These are phyloP conservation scores for Wallacemonas sp. DNA, from an alignment of 208 protist species.

Conservation along the genomic window DNA sequence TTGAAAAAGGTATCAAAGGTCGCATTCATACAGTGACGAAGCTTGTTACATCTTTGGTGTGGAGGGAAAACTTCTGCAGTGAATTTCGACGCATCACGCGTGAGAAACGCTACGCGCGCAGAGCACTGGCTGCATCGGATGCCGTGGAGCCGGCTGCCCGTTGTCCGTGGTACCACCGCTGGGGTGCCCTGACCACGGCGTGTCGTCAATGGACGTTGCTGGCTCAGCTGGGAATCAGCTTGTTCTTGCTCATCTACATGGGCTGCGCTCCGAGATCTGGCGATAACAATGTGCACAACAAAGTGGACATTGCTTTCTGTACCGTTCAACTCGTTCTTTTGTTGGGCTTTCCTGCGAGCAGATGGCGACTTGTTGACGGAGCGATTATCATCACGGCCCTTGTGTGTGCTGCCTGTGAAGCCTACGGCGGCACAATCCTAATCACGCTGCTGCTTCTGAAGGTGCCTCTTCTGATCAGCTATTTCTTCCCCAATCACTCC, in stretches of 20 bases:
- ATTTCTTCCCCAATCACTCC: constrained; percentile 46
- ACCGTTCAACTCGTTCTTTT: constrained; percentile 40
- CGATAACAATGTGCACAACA: constrained; percentile 29
- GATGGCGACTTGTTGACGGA: constrained; percentile 49
- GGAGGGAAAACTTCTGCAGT: constrained; percentile 81
- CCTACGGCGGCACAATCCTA: constrained; percentile 47
- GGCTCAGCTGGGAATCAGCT: constrained; percentile 42
- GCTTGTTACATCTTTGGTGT: constrained; percentile 62
- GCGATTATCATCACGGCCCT: constrained; percentile 45
- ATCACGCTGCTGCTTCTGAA: constrained; percentile 64
- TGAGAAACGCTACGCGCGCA: constrained; percentile 13
- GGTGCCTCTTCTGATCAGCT: constrained; percentile 51
- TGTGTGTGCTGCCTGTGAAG: constrained; percentile 30
- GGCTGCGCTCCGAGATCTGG: constrained; percentile 33
- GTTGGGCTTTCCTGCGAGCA: constrained; percentile 31
- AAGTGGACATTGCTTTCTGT: constrained; percentile 54
- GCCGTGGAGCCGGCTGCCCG: constrained; percentile 8
- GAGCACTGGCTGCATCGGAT: not conserved
- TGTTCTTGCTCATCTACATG: constrained; percentile 70
- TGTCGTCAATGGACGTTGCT: constrained; percentile 38
- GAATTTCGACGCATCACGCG: constrained; percentile 42
- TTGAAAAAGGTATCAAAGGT: constrained; percentile 20
- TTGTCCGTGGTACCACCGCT: constrained; percentile 17
- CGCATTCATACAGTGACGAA: constrained; percentile 29
- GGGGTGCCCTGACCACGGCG: constrained; percentile 10